phyloP scores from a whole-genome alignment of 805 yeast species.

The Isabelozyma rhagii region DNA sequence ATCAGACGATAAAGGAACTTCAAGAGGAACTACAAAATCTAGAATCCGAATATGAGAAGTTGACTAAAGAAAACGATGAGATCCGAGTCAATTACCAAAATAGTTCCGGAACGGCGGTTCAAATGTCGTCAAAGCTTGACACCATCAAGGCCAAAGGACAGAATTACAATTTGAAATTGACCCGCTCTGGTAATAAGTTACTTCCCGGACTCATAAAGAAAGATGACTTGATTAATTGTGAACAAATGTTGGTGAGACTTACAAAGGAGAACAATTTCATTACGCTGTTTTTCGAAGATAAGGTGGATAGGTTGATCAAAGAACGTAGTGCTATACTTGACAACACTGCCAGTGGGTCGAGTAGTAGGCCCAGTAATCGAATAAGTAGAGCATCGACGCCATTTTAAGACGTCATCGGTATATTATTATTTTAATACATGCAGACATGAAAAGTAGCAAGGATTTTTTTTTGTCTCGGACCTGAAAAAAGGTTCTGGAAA shows the following conservation, averaged over 20 bases:
- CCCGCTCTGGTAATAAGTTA: conserved; percentile 33
- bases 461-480: no score
- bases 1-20: conserved; percentile 16
- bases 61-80: conserved; percentile 26
- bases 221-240: conserved; percentile 29
- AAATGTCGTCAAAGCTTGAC: conserved; percentile 17
- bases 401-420: conserved; percentile 6
- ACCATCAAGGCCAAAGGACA: conserved; percentile 15
- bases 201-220: conserved; percentile 32
- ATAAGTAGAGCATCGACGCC: conserved; percentile 42
- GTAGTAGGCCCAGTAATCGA: conserved; percentile 31
- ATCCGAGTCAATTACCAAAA: conserved; percentile 30
- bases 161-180: conserved; percentile 16
- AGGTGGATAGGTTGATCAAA: conserved; percentile 29
- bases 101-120: conserved; percentile 31
- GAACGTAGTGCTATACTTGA: conserved; percentile 33
- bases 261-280: conserved; percentile 28
- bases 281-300: conserved; percentile 22
- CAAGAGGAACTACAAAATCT: conserved; percentile 23
- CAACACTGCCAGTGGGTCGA: conserved; percentile 21
- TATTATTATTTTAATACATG: no score
- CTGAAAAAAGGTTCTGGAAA: no score
- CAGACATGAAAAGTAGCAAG: no score
- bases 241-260: conserved; percentile 20
- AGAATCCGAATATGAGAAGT: conserved; percentile 18